Evolutionary conservation across 2,329 filamentous ascomycete genomes (phyloP).

Genomic region (Fusarium sambucinum): DNA sequence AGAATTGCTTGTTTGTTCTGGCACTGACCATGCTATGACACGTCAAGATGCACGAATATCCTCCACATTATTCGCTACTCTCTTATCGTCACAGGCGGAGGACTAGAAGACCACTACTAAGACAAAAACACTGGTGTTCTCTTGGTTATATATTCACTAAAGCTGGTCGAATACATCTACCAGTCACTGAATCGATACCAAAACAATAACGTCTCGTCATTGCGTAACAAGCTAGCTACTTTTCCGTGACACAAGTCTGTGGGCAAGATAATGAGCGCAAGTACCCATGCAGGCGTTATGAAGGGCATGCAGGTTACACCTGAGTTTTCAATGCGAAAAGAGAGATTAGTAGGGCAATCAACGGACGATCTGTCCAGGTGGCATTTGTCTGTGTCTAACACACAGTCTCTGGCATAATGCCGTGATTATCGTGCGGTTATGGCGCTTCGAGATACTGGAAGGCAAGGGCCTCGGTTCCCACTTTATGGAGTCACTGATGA

Average conservation of each 20-base stretch:
- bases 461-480: conserved; percentile 21
- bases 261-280: too few species aligned
- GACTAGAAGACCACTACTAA: too few species aligned
- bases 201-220: background rate
- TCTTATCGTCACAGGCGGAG: background rate
- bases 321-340: background rate
- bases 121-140: too few species aligned
- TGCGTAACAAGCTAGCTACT: background rate
- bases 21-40: background rate
- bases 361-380: background rate
- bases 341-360: background rate
- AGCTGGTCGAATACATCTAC: too few species aligned
- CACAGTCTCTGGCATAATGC: conserved; percentile 12
- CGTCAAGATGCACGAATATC: background rate
- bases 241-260: background rate
- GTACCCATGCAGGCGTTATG: background rate
- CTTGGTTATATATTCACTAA: too few species aligned
- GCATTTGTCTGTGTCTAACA: background rate
- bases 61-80: background rate
- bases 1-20: background rate
- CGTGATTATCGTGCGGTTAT: conserved; percentile 8
- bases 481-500: conserved; percentile 12
- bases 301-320: background rate
- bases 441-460: conserved; percentile 19
- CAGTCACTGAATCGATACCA: too few species aligned